Evolutionary conservation across 2,329 filamentous ascomycete genomes (phyloP), one percentile per base, ranked within the genome.

Genomic region (Blastomyces gilchristii): DNA sequence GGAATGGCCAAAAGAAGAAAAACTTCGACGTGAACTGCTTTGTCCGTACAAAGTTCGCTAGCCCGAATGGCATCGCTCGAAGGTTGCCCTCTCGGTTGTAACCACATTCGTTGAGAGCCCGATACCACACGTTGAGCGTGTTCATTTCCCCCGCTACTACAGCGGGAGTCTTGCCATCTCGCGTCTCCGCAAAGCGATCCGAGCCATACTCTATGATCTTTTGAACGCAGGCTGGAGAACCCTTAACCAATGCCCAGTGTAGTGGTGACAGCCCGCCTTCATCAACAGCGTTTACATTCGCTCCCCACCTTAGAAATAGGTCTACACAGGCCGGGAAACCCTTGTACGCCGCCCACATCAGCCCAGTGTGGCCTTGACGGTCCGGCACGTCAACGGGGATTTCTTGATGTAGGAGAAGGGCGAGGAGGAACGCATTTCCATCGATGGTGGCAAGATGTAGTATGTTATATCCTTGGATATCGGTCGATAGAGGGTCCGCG

Each of bases 301-400:
- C 94, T 61, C 94, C 95, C 91, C 94, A 99, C 69, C 91, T 86
- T 64, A 99, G 78, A 68, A 96, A 93, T 53, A 97, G 76, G 72
- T 97, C 94, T 58, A 97, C 93, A 69, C 91, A 96, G 57, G 88
- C 87, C 0, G 93, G 90, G 73, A 88, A 97, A 45, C 95, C 94
- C 77, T 99, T 99, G 80, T 99, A 99, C 18, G 93, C 93, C 22
- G 94, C 91, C 94, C 94, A 99, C 94, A 99, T 99, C 65, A 99
- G 82, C 65, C 88, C 88, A 0, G 94, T 97, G 76, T 99, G 95
- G 6, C 92, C 91, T 73, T 91, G 93, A 60, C 85, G 85, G 76
- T 99, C 94, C 61, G 88, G 82, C 6, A 94, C 89, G 73, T 99
- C 94, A 65, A 99, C 91, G 18, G 91, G 90, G 65, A 99, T 94